Percentiles rank a stretch among this genome's conserved stretches.
Evolutionary conservation across 495 filamentous ascomycete species (phyloP).

Genomic region (Penicilliopsis zonata): DNA sequence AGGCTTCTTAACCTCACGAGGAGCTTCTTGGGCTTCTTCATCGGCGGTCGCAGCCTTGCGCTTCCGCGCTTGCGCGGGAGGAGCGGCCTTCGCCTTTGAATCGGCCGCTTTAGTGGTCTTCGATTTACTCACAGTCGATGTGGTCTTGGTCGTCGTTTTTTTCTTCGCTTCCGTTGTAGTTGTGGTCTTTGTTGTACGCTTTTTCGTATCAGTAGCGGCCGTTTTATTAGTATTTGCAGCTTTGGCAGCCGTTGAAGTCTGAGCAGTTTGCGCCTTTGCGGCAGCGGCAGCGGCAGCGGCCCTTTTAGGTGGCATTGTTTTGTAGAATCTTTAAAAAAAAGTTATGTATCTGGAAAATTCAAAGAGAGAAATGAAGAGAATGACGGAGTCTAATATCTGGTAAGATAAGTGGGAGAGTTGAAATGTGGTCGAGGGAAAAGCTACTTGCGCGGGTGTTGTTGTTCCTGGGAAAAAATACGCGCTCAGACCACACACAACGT

Average conservation of each 20-base stretch:
- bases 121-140: constrained; percentile 3
- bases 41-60: constrained; percentile 25
- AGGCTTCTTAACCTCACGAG: constrained; percentile 17
- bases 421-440: too few relatives aligned
- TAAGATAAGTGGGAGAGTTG: constrained; percentile 1
- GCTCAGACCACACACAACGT: too few relatives aligned
- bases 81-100: constrained; percentile 2
- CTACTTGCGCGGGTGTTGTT: too few relatives aligned
- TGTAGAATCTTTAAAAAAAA: too few relatives aligned
- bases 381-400: constrained; percentile 3
- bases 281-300: constrained; percentile 8
- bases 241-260: constrained; percentile 3
- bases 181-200: constrained; percentile 6
- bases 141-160: constrained; percentile 2
- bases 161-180: constrained; percentile 1
- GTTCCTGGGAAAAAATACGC: too few relatives aligned
- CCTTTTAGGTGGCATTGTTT: constrained; percentile 28
- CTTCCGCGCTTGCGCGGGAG: constrained; percentile 19
- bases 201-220: constrained; percentile 5
- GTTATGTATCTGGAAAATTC: neutral
- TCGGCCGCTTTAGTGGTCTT: constrained; percentile 4
- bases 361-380: constrained; percentile 7
- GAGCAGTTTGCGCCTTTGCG: constrained; percentile 6
- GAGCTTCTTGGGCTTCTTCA: constrained; percentile 10
- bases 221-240: constrained; percentile 6